Evolutionary conservation across 495 filamentous ascomycete genomes (phyloP), one percentile per base, ranked within the genome.

Genomic region (Acidomyces sp.): DNA sequence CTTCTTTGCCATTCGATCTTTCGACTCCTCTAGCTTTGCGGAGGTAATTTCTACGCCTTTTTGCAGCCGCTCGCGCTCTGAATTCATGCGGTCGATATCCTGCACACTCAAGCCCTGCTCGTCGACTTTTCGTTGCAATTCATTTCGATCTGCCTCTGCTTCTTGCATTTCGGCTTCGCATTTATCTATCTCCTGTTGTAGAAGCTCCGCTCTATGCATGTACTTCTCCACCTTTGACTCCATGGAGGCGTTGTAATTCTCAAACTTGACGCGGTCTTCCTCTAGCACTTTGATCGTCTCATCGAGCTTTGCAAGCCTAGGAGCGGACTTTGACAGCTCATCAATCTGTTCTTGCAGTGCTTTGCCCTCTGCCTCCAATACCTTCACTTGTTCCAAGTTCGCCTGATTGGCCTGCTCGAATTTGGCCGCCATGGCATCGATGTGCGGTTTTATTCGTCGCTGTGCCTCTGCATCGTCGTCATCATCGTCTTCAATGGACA

Each of bases 11-110:
- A 86, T 78, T 39, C 78, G 80, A 30, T 72, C 71, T 56, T 92
- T 88, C 10, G 77, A 70, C 45, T 95, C 90, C 43, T 88, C 83
- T 1, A 93, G 68, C 41, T 83, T 69, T 45, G 67, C 61, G 15
- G 70, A 64, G 0, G 85, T 80, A 9, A 78, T 70, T 41, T 92
- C 81, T 36, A 93, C 76, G 27, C 73, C 80, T 52, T 79, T 88
- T 37, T 90, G 81, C 23, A 96, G 70, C 10, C 92, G 78, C 55
- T 96, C 90, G 23, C 87, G 77, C 57, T 96, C 90, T 16, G 79
- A 76, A 48, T 83, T 93, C 88, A 99, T 94, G 53, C 86, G 87
- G 68, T 99, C 90, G 57, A 99, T 95, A 66, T 96, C 92, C 57
- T 84, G 79, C 54, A 92, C 87, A 33, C 83, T 90, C 50, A 99